A percentile compares a stretch with the other conserved stretches of the same genome.
Evolutionary conservation across 306 rosid genomes (phyloP).

Genomic region (Sophora flavescens): DNA sequence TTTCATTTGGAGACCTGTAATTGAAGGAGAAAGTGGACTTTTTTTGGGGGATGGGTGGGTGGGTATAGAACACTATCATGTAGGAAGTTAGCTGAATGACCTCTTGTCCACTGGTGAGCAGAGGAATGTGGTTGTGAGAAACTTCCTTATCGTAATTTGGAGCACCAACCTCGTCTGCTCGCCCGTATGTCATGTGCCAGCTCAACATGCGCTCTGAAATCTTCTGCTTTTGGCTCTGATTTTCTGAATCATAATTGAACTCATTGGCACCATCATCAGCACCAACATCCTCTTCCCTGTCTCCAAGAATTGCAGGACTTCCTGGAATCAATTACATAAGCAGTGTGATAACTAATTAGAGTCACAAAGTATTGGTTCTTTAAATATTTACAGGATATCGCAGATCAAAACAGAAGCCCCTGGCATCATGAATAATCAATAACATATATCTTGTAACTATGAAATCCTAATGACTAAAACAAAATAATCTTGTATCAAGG

Average conservation of each 20-base stretch:
- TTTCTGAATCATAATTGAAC: conserved; percentile 76
- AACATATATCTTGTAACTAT: conserved; percentile 17
- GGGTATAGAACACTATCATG: conserved; percentile 10
- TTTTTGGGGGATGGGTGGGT: neutral
- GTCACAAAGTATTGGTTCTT: neutral
- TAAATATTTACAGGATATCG: conserved; percentile 1
- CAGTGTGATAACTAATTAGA: conserved; percentile 1
- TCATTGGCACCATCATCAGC: conserved; percentile 69
- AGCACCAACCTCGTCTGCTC: conserved; percentile 66
- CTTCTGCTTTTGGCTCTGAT: conserved; percentile 84
- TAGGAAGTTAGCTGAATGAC: conserved; percentile 50
- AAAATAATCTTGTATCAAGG: neutral
- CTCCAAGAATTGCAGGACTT: conserved; percentile 90
- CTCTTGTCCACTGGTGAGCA: conserved; percentile 76
- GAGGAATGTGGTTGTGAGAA: conserved; percentile 74
- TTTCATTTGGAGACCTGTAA: neutral
- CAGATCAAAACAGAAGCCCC: conserved; percentile 11
- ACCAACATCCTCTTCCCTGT: conserved; percentile 69
- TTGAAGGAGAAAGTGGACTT: neutral
- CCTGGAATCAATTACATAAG: conserved; percentile 62
- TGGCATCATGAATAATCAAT: neutral
- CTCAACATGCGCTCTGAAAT: conserved; percentile 87
- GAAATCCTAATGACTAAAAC: neutral
- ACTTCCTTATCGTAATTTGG: conserved; percentile 84
- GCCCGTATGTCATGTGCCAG: conserved; percentile 84